Conservation (phyloP, 768 basidiomycete genomes). For the Flagelloscypha sp. region DNA sequence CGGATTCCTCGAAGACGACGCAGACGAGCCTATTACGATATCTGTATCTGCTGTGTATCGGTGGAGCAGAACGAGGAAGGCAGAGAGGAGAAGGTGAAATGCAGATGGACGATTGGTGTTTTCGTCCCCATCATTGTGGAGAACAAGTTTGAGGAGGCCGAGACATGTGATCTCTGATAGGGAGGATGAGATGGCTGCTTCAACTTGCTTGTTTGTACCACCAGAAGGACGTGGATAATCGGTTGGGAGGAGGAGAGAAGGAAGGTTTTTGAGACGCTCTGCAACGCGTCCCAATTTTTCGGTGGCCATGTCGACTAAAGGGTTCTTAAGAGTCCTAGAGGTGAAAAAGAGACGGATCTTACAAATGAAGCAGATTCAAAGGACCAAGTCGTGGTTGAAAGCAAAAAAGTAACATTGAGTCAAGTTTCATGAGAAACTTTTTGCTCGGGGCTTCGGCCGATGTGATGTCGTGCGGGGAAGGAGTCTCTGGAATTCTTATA, state of each 20-base stretch:
- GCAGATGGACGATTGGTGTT: slow-evolving; percentile 55
- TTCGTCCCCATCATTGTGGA: slow-evolving; percentile 41
- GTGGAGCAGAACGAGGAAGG: slow-evolving; percentile 86
- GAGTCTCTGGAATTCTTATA: slow-evolving; percentile 26
- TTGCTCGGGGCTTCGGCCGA: too few species aligned
- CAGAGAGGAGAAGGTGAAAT: slow-evolving; percentile 87
- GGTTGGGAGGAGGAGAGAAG: slow-evolving; percentile 87
- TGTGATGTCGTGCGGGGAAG: too few species aligned
- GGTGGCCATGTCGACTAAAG: too few species aligned
- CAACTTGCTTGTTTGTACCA: slow-evolving; percentile 71
- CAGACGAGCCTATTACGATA: slow-evolving; percentile 84
- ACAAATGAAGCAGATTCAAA: too few species aligned
- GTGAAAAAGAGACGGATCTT: too few species aligned
- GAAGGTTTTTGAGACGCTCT: slow-evolving; percentile 66
- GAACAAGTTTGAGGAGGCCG: slow-evolving; percentile 74
- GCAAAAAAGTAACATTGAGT: too few species aligned
- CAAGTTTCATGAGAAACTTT: too few species aligned
- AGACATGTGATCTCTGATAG: slow-evolving; percentile 69
- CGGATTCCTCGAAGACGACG: slow-evolving; percentile 65
- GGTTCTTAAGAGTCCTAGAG: too few species aligned
- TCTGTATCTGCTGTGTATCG: slow-evolving; percentile 95
- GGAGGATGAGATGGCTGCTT: slow-evolving; percentile 66
- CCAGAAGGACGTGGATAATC: slow-evolving; percentile 87
- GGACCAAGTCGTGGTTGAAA: too few species aligned
- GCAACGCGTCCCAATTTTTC: slow-evolving; percentile 55